These are phyloP conservation scores for Exsudoporus frostii DNA, from an alignment of 768 basidiomycete species.

Conservation along the genomic window DNA sequence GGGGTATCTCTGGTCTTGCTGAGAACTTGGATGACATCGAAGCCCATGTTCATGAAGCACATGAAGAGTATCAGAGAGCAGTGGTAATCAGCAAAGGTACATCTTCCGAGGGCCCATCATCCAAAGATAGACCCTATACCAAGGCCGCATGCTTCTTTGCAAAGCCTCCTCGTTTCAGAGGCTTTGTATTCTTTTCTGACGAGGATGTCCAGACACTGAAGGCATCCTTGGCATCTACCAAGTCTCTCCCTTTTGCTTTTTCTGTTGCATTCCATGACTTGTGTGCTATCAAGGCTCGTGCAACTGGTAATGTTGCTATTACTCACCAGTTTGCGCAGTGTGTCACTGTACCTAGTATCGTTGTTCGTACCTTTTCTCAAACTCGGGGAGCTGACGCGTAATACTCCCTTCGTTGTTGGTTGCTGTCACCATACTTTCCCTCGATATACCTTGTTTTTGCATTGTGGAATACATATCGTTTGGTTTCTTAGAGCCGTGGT, in stretches of 20 bases:
- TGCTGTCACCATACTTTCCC: background rate
- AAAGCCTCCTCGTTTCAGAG: conserved; percentile 26
- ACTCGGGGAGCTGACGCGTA: conserved; percentile 3
- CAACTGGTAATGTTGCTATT: conserved; percentile 25
- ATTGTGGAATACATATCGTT: background rate
- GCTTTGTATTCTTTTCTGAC: conserved; percentile 18
- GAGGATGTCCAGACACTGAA: conserved; percentile 40
- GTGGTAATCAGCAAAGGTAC: background rate
- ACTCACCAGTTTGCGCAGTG: conserved; percentile 24
- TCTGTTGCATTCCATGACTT: conserved; percentile 50
- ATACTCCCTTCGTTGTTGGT: background rate
- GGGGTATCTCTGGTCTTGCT: conserved; percentile 15
- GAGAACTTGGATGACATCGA: conserved; percentile 41
- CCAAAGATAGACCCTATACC: conserved; percentile 6
- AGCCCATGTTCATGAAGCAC: conserved; percentile 35
- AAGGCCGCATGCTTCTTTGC: conserved; percentile 29
- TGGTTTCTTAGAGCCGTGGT: background rate
- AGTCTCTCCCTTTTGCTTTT: conserved; percentile 44
- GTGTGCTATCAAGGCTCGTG: conserved; percentile 53
- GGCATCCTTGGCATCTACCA: conserved; percentile 53
- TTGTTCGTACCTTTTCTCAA: conserved; percentile 22
- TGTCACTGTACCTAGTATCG: conserved; percentile 17
- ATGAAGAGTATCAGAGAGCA: conserved; percentile 15
- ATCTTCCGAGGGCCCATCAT: background rate
- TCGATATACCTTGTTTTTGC: background rate